These are phyloP conservation scores for Saturnispora quitensis DNA, from an alignment of 805 yeast genomes.

Conservation along the genomic window DNA sequence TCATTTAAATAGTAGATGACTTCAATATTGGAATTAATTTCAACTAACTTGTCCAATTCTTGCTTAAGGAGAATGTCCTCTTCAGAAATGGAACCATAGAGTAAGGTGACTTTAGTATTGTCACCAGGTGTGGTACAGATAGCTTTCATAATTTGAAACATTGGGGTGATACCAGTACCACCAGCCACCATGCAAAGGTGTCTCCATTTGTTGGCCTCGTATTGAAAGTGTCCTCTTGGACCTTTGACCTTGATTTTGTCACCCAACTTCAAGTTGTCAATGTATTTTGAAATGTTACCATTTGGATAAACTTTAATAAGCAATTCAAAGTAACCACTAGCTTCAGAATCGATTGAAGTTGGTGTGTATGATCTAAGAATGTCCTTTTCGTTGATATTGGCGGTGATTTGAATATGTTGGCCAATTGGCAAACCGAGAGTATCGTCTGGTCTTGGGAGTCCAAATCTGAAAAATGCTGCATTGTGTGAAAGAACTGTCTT, in stretches of 20 bases:
- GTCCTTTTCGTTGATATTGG: constrained; percentile 69
- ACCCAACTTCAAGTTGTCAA: constrained; percentile 68
- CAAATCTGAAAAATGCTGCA: constrained; percentile 75
- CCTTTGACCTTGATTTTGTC: constrained; percentile 74
- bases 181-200: constrained; percentile 89
- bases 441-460: constrained; percentile 65
- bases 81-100: constrained; percentile 75
- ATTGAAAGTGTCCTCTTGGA: constrained; percentile 83
- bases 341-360: constrained; percentile 63
- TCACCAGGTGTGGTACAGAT: constrained; percentile 71
- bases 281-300: constrained; percentile 73
- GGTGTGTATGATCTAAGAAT: constrained; percentile 87
- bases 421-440: constrained; percentile 87
- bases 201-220: constrained; percentile 67
- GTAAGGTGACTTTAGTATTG: constrained; percentile 59
- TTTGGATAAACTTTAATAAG: constrained; percentile 77
- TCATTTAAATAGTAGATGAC: constrained; percentile 70
- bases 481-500: constrained; percentile 73
- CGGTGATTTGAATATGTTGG: constrained; percentile 80
- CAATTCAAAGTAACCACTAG: constrained; percentile 74
- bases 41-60: constrained; percentile 63
- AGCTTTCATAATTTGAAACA: constrained; percentile 86
- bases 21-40: constrained; percentile 49
- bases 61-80: constrained; percentile 73
- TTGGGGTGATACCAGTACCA: constrained; percentile 94